Conservation (phyloP, 129 eudicot genomes). For the Centella asiatica region DNA sequence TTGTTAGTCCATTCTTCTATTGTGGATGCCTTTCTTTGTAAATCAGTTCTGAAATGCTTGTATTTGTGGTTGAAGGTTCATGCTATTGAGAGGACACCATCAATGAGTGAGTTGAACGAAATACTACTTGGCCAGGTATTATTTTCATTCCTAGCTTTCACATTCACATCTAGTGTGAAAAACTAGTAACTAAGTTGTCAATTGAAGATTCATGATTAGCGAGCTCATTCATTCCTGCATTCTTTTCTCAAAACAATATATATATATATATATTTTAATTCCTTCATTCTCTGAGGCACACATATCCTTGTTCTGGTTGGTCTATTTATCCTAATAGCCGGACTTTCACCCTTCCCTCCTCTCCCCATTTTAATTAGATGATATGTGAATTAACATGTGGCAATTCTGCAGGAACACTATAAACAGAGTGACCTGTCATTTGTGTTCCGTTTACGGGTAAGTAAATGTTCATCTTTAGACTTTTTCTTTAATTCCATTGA, state of each 20-base stretch:
- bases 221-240: neutral
- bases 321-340: neutral
- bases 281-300: neutral
- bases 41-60: constrained; percentile 14
- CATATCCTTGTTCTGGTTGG: neutral
- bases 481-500: neutral
- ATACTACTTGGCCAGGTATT: constrained; percentile 98
- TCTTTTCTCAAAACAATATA: neutral
- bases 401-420: constrained; percentile 74
- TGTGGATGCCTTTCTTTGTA: too few species aligned
- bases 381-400: constrained; percentile 12
- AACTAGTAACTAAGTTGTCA: neutral
- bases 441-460: constrained; percentile 96
- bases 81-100: constrained; percentile 86
- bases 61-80: constrained; percentile 58
- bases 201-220: neutral
- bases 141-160: constrained; percentile 15
- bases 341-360: neutral
- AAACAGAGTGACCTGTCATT: constrained; percentile 90
- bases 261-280: neutral
- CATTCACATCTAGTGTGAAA: constrained; percentile 11
- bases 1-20: too few species aligned
- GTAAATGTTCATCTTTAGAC: neutral
- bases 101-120: constrained; percentile 97
- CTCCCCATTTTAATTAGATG: neutral